These are phyloP conservation scores for Viola odorata DNA, from an alignment of 345 rosid species.

Conservation along the genomic window DNA sequence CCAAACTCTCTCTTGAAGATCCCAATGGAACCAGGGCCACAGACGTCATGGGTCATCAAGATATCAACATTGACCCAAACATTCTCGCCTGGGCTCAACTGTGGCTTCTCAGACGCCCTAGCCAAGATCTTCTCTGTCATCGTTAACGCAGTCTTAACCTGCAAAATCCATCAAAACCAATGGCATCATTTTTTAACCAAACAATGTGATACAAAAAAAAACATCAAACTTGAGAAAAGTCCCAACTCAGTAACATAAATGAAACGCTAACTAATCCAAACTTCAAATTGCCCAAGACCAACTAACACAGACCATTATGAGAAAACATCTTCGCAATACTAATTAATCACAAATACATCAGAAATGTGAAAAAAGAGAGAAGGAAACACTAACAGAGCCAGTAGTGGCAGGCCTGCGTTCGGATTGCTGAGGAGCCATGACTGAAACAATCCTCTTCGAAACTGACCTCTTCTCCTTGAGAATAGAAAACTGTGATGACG, in stretches of 20 bases:
- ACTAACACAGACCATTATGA: background rate
- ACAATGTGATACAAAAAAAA: background rate
- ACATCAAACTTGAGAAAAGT: background rate
- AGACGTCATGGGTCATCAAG: conserved; percentile 96
- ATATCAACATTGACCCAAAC: conserved; percentile 89
- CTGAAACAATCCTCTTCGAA: conserved; percentile 59
- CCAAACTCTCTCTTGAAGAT: conserved; percentile 94
- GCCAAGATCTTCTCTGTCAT: conserved; percentile 96
- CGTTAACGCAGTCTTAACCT: conserved; percentile 94
- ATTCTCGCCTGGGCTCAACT: conserved; percentile 81
- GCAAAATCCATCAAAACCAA: conserved; percentile 6
- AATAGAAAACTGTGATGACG: conserved; percentile 35
- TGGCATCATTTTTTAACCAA: background rate
- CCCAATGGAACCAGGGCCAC: conserved; percentile 91
- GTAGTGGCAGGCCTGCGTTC: conserved; percentile 70
- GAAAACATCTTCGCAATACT: background rate
- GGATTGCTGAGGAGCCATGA: conserved; percentile 73
- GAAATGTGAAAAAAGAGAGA: background rate
- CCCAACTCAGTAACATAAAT: background rate
- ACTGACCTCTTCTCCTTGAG: conserved; percentile 46
- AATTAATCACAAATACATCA: background rate
- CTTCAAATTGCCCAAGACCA: background rate
- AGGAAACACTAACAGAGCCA: conserved; percentile 41
- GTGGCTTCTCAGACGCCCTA: conserved; percentile 67
- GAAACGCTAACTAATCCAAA: background rate